A percentile compares a stretch with the other conserved stretches of the same genome.
Evolutionary conservation across 1,284 basidiomycete genomes (phyloP).

Genomic region (Rhodotorula sp.): DNA sequence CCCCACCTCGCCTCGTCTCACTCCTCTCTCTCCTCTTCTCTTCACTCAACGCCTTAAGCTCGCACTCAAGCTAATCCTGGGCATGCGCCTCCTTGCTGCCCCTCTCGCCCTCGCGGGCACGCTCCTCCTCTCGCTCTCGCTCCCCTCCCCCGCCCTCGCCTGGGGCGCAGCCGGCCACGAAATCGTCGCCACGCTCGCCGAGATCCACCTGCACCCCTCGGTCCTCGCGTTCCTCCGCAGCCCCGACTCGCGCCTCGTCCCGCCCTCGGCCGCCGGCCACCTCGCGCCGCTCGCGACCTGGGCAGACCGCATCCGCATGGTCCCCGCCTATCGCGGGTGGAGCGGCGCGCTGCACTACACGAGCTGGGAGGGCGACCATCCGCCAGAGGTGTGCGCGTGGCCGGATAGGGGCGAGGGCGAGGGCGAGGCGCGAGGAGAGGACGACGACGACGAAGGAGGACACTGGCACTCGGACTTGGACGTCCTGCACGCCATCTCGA

Average conservation of each 20-base stretch:
- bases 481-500: slow-evolving; percentile 38
- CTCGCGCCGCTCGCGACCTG: slow-evolving; percentile 51
- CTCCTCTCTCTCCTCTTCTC: background rate
- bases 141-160: background rate
- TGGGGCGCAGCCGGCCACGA: slow-evolving; percentile 22
- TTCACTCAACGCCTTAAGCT: background rate
- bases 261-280: slow-evolving; percentile 48
- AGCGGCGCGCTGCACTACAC: slow-evolving; percentile 50
- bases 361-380: slow-evolving; percentile 48
- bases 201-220: slow-evolving; percentile 48
- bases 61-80: background rate
- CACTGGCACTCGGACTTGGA: slow-evolving; percentile 45
- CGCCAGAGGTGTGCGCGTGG: slow-evolving; percentile 47
- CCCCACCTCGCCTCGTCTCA: background rate
- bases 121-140: background rate
- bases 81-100: background rate
- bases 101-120: background rate
- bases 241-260: slow-evolving; percentile 39
- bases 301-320: slow-evolving; percentile 48
- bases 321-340: slow-evolving; percentile 47
- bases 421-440: background rate
- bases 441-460: background rate
- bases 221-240: slow-evolving; percentile 43
- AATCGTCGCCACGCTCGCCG: slow-evolving; percentile 50
- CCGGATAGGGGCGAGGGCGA: background rate